phyloP scores from a whole-genome alignment of 164 flowering plant species.

The Saururus chinensis region DNA sequence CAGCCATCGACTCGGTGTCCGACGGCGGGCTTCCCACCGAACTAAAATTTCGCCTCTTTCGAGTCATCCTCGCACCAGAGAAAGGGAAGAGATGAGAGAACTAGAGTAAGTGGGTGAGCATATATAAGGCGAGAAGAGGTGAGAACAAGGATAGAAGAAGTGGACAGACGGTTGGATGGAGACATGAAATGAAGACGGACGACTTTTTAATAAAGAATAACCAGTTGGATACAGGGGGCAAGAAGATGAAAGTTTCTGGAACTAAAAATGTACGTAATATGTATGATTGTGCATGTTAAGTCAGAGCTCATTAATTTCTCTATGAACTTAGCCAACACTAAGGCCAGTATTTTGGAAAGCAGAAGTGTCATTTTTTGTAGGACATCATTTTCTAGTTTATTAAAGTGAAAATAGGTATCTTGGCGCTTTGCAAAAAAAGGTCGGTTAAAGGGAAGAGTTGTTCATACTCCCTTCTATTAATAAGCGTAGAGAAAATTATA shows the following conservation, averaged over 20 bases:
- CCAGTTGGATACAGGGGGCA: neutral
- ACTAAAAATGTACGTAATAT: neutral
- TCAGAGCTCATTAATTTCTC: too few relatives aligned
- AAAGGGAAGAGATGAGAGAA: neutral
- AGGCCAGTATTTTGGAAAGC: too few relatives aligned
- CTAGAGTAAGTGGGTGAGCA: neutral
- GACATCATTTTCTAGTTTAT: neutral
- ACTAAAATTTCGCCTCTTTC: constrained; percentile 17
- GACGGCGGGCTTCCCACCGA: constrained; percentile 20
- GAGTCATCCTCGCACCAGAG: constrained; percentile 13
- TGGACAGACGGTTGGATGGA: constrained; percentile 25
- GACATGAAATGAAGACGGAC: constrained; percentile 13
- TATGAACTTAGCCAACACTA: too few relatives aligned
- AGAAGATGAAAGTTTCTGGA: neutral
- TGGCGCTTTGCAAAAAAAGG: constrained; percentile 3
- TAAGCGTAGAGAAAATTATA: too few relatives aligned
- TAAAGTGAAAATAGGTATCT: constrained; percentile 9
- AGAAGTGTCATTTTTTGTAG: neutral
- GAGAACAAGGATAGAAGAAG: constrained; percentile 6
- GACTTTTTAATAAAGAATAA: constrained; percentile 1
- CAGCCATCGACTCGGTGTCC: constrained; percentile 9
- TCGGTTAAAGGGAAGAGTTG: too few relatives aligned
- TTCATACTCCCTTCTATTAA: too few relatives aligned
- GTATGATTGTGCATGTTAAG: too few relatives aligned
- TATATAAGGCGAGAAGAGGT: neutral